Evolutionary conservation across 73 alveolate genomes (phyloP).

Genomic region (Paramecium pentaurelia): DNA sequence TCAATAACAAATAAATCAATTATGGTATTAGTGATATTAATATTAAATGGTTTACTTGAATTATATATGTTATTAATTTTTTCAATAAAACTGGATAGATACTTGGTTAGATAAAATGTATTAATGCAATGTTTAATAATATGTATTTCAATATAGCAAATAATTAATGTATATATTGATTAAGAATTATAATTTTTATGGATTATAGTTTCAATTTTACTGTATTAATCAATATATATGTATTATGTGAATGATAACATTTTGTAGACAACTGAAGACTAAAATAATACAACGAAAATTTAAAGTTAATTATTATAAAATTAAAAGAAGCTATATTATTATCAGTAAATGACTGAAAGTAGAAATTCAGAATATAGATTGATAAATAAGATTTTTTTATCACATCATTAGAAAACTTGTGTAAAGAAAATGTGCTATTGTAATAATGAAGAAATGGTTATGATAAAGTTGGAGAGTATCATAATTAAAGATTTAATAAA

Average conservation of each 20-base stretch:
- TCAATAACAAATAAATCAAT: neutral
- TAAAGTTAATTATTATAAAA: neutral
- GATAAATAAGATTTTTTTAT: neutral
- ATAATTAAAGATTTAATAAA: neutral
- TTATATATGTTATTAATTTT: neutral
- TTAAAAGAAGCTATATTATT: neutral
- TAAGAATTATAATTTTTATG: neutral
- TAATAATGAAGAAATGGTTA: neutral
- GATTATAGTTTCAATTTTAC: neutral
- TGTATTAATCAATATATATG: neutral
- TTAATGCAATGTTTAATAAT: neutral
- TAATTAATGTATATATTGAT: neutral
- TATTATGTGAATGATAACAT: neutral
- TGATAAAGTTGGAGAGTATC: neutral
- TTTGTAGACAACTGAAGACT: neutral
- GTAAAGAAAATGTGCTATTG: neutral
- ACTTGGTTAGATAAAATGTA: neutral
- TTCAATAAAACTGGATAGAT: neutral
- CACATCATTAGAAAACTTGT: neutral
- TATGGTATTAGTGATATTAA: neutral
- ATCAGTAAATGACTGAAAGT: neutral
- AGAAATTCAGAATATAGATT: neutral
- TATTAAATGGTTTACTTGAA: neutral
- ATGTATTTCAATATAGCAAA: neutral
- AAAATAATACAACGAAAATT: neutral